Conservation (phyloP, 495 filamentous ascomycete genomes). For the Aspergillus saccharolyticus region DNA sequence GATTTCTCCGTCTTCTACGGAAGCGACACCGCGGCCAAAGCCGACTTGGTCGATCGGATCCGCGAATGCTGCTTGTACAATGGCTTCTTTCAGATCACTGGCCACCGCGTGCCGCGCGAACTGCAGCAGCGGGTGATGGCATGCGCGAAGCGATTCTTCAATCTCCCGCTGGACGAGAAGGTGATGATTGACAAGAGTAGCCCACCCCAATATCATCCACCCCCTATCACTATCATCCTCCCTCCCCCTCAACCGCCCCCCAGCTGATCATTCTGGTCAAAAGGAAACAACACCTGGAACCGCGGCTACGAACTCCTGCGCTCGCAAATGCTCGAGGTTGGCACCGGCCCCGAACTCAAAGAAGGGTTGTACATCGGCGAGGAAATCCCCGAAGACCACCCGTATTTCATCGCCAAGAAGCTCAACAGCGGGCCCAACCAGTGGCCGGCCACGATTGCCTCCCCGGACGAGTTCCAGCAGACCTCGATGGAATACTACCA, state of each 20-base stretch:
- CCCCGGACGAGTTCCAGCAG: conserved; percentile 36
- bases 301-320: conserved; percentile 49
- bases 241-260: too few species aligned
- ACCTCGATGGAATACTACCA: conserved; percentile 48
- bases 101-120: conserved; percentile 38
- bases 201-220: too few species aligned
- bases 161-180: conserved; percentile 48
- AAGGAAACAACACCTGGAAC: conserved; percentile 38
- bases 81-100: conserved; percentile 49
- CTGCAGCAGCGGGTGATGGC: conserved; percentile 29
- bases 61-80: conserved; percentile 34
- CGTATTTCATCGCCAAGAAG: conserved; percentile 31
- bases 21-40: conserved; percentile 24
- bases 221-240: too few species aligned
- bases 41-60: conserved; percentile 26
- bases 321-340: conserved; percentile 45
- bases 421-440: conserved; percentile 45
- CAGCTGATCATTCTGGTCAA: too few species aligned
- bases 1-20: conserved; percentile 36
- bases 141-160: conserved; percentile 46
- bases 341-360: conserved; percentile 44
- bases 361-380: conserved; percentile 48
- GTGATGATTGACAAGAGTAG: conserved; percentile 41
- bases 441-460: conserved; percentile 41
- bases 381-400: conserved; percentile 39